Evolutionary conservation across 208 protist species (phyloP), one percentile per base, ranked within the genome.

Genomic region (Porcisia deanei): DNA sequence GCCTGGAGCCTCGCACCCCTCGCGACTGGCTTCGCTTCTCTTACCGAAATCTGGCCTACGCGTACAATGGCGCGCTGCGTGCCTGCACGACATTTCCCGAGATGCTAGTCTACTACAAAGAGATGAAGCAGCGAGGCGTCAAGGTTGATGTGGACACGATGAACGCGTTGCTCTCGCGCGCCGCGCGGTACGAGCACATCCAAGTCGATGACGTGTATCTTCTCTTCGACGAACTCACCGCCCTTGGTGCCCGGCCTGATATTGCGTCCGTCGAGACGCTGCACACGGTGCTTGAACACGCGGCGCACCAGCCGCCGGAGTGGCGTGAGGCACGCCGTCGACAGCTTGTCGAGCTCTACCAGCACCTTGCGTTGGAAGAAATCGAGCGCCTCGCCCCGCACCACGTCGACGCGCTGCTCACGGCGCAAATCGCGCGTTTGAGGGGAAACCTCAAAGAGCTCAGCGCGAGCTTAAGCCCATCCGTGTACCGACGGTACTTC

Each of bases 121-220:
- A 97, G 79, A 97, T 97, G 91, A 96, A 95, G 84, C 83, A 90
- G 80, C 93, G 93, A 4, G 91, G 89, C 5, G 93, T 97, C 43
- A 94, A 96, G 84, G 90, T 97, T 67, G 93, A 97, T 75, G 88
- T 96, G 53, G 93, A 97, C 77, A 97, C 93, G 14, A 73, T 96
- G 75, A 95, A 90, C 80, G 87, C 88, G 18, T 68, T 97, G 14
- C 90, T 97, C 49, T 93, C 93, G 1, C 91, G 93, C 54, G 93
- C 91, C 34, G 93, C 93, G 16, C 89, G 93, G 61, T 93, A 94
- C 77, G 91, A 94, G 74, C 82, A 85, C 66, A 90, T 97, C 67
- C 82, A 93, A 25, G 80, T 89, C 52, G 86, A 95, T 61, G 91
- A 97, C 73, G 86, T 97, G 9, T 97, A 96, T 60, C 84, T 92